A percentile compares a stretch with the other conserved stretches of the same genome.
Evolutionary conservation across 75 land plant genomes (phyloP).

Genomic region (Ceratopteris richardii): DNA sequence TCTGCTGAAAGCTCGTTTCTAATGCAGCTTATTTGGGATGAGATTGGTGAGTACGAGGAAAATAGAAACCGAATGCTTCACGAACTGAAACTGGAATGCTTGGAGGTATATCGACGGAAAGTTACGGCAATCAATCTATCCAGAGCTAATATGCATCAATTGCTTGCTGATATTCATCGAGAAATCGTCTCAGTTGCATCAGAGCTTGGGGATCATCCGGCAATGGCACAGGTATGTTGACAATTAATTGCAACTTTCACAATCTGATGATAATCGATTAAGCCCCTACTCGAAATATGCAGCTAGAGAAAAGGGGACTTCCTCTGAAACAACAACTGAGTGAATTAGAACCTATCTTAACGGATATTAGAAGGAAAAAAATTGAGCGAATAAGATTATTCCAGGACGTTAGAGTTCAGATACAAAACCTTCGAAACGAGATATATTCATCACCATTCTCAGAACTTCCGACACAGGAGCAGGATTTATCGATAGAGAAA

Average conservation of each 20-base stretch:
- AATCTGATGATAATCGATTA: neutral
- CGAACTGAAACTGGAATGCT: slow-evolving; percentile 66
- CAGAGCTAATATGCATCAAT: slow-evolving; percentile 54
- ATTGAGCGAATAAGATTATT: slow-evolving; percentile 44
- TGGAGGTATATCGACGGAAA: slow-evolving; percentile 66
- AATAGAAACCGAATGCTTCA: slow-evolving; percentile 58
- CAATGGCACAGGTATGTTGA: neutral
- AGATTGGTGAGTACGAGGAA: slow-evolving; percentile 62
- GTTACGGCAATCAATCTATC: slow-evolving; percentile 61
- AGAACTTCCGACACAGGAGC: neutral
- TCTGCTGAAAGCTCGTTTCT: too few species aligned
- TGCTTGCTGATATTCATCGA: slow-evolving; percentile 61
- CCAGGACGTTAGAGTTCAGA: slow-evolving; percentile 44
- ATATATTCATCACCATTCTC: slow-evolving; percentile 21
- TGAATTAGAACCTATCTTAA: slow-evolving; percentile 37
- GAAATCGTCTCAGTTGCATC: slow-evolving; percentile 68
- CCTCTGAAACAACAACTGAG: slow-evolving; percentile 55
- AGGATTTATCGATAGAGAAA: slow-evolving; percentile 43
- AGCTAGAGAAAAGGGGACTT: slow-evolving; percentile 41
- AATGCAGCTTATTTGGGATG: slow-evolving; percentile 80
- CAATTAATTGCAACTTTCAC: neutral
- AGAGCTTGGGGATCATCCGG: slow-evolving; percentile 66
- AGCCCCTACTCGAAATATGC: neutral
- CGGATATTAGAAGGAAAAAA: slow-evolving; percentile 52
- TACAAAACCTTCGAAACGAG: slow-evolving; percentile 43